Percentiles rank a stretch among this genome's conserved stretches.
Evolutionary conservation across 257 asterid species (phyloP).

Genomic region (Penstemon newberryi): DNA sequence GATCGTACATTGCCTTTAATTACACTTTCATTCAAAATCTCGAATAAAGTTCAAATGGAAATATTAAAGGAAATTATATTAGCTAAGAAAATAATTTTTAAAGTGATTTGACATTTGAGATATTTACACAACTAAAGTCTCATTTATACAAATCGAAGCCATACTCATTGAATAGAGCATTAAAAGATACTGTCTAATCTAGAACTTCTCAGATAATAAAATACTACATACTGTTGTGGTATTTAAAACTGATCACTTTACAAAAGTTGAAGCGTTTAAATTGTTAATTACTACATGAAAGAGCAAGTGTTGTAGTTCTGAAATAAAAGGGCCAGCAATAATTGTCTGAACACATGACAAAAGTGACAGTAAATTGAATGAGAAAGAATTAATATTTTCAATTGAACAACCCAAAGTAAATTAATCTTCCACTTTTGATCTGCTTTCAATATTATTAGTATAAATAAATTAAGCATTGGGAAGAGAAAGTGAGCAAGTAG

Average conservation of each 20-base stretch:
- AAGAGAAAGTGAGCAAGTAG: background rate
- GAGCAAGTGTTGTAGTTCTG: conserved; percentile 24
- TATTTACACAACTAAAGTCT: background rate
- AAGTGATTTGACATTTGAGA: no score
- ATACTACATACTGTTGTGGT: conserved; percentile 12
- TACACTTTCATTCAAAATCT: background rate
- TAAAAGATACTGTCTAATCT: conserved; percentile 9
- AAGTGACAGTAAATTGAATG: conserved; percentile 29
- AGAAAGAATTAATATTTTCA: conserved; percentile 20
- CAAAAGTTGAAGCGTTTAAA: background rate
- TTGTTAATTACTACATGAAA: background rate
- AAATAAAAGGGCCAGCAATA: conserved; percentile 19
- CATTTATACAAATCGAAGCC: background rate
- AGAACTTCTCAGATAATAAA: conserved; percentile 3
- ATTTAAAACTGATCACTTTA: background rate
- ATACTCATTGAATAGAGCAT: background rate
- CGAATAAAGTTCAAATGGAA: no score
- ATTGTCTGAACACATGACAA: conserved; percentile 27
- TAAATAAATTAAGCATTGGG: background rate
- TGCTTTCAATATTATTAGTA: background rate
- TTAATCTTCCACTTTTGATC: background rate
- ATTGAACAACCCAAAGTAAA: conserved; percentile 19
- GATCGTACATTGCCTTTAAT: background rate
- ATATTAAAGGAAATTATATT: no score
- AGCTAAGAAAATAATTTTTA: no score